Conservation (phyloP, 2,329 filamentous ascomycete species). For the Magnaporthales sp. region DNA sequence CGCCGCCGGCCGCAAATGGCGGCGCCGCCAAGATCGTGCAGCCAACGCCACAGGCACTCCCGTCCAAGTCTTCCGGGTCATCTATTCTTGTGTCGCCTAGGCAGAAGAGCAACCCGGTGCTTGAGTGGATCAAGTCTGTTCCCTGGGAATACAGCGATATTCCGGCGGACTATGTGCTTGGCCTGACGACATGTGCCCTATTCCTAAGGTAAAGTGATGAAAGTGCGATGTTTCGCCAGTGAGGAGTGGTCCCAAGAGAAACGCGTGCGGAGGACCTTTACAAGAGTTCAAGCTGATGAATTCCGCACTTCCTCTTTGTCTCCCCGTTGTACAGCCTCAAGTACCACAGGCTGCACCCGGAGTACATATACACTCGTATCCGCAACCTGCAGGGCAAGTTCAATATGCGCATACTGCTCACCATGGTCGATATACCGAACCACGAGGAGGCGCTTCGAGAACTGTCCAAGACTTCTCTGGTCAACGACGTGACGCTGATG, state of each 20-base stretch:
- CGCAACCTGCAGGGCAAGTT: constrained; percentile 78
- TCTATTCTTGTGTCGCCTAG: constrained; percentile 84
- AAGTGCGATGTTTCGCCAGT: not conserved
- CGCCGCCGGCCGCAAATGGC: constrained; percentile 10
- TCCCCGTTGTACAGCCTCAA: constrained; percentile 53
- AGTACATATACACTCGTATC: constrained; percentile 95
- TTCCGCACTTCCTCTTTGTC: not conserved
- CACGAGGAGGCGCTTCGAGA: constrained; percentile 87
- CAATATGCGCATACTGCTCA: constrained; percentile 74
- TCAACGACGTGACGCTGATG: constrained; percentile 88
- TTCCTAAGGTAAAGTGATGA: constrained; percentile 55
- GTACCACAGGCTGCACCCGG: constrained; percentile 93
- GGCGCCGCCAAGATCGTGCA: constrained; percentile 59
- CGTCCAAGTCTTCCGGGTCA: constrained; percentile 55
- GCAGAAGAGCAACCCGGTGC: constrained; percentile 90
- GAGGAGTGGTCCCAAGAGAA: not conserved
- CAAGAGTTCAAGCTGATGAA: not conserved
- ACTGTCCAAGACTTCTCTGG: constrained; percentile 81
- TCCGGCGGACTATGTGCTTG: constrained; percentile 86
- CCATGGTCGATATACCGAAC: constrained; percentile 91
- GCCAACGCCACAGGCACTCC: constrained; percentile 79
- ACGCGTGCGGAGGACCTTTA: not conserved
- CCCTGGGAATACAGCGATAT: constrained; percentile 95
- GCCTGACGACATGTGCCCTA: constrained; percentile 78
- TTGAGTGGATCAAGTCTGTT: constrained; percentile 71